Evolutionary conservation across 2,329 filamentous ascomycete genomes (phyloP).

Genomic region (Neophaeococcomyces aloes): DNA sequence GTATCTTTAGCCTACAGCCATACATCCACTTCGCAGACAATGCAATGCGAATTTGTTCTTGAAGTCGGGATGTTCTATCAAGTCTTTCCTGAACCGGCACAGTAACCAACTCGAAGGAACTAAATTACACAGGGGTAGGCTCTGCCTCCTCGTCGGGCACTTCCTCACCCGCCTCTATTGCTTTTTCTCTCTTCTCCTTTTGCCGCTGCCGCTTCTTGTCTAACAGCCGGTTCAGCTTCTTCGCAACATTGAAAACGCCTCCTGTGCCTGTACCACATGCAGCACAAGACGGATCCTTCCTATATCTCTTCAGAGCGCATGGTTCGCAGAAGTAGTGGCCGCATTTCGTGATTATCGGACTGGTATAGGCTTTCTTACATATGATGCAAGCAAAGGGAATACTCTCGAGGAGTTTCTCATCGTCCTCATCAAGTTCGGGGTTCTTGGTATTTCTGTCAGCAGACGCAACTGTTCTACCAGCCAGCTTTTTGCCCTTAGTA

Average conservation of each 20-base stretch:
- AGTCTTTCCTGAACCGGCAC: too few species aligned
- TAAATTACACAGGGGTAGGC: not conserved
- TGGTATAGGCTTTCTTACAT: slow-evolving; percentile 66
- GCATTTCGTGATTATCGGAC: slow-evolving; percentile 77
- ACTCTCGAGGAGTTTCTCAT: slow-evolving; percentile 52
- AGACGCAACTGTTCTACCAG: slow-evolving; percentile 40
- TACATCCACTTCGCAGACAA: too few species aligned
- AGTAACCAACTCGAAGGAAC: not conserved
- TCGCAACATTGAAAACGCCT: slow-evolving; percentile 82
- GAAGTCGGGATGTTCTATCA: too few species aligned
- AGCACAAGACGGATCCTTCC: slow-evolving; percentile 76
- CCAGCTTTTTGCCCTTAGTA: slow-evolving; percentile 50
- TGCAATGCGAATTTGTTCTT: too few species aligned
- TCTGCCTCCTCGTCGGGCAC: slow-evolving; percentile 20
- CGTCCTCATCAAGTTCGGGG: slow-evolving; percentile 17
- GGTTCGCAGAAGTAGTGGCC: slow-evolving; percentile 92
- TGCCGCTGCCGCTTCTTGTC: slow-evolving; percentile 56
- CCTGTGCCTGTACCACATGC: slow-evolving; percentile 76
- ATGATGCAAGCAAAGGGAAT: slow-evolving; percentile 88
- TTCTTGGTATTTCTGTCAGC: slow-evolving; percentile 32
- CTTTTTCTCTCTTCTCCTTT: slow-evolving; percentile 40
- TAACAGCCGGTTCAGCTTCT: slow-evolving; percentile 68
- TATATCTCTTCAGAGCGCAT: slow-evolving; percentile 77
- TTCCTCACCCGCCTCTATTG: slow-evolving; percentile 44
- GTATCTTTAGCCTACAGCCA: too few species aligned